These are phyloP conservation scores for Musa balbisiana DNA, from an alignment of 202 grass and related monocot genomes.

Conservation along the genomic window DNA sequence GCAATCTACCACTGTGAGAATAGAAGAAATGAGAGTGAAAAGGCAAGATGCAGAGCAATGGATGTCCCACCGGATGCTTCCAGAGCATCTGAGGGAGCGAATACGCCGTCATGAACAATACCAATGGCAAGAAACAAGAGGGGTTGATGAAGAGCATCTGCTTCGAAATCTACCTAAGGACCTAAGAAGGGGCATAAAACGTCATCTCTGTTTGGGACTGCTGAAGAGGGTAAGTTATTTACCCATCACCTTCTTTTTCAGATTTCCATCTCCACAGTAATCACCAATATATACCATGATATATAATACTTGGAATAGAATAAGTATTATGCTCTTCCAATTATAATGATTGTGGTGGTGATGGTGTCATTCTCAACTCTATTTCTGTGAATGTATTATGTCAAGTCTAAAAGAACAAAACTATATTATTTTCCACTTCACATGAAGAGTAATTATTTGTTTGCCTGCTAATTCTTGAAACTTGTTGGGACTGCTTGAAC, in stretches of 20 bases:
- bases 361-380: neutral
- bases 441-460: too few relatives aligned
- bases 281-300: neutral
- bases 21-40: slow-evolving; percentile 97
- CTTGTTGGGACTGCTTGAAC: too few relatives aligned
- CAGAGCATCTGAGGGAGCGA: slow-evolving; percentile 77
- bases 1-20: slow-evolving; percentile 75
- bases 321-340: neutral
- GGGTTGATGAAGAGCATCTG: slow-evolving; percentile 82
- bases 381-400: neutral
- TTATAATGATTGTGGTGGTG: neutral
- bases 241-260: too few relatives aligned
- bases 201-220: slow-evolving; percentile 77
- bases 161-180: slow-evolving; percentile 86
- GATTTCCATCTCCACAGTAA: neutral
- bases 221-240: slow-evolving; percentile 66
- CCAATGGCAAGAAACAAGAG: slow-evolving; percentile 96
- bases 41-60: slow-evolving; percentile 85
- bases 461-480: too few relatives aligned
- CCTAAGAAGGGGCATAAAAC: slow-evolving; percentile 80
- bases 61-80: slow-evolving; percentile 81
- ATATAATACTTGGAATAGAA: neutral
- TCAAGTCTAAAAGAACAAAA: neutral
- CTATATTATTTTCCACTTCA: too few relatives aligned
- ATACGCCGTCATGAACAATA: slow-evolving; percentile 87